These are phyloP conservation scores for Viola odorata DNA, from an alignment of 345 rosid species.

Conservation along the genomic window DNA sequence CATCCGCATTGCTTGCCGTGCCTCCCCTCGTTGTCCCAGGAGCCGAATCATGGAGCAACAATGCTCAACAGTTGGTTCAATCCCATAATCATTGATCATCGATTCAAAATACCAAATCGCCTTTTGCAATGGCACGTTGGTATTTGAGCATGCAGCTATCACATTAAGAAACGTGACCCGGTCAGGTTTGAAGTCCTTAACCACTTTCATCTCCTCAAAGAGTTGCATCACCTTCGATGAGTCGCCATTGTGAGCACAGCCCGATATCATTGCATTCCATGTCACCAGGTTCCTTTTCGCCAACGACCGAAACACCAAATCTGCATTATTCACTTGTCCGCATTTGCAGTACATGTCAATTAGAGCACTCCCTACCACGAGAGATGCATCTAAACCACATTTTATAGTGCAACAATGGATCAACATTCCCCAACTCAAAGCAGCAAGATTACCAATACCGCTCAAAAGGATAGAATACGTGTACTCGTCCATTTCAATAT, in stretches of 20 bases:
- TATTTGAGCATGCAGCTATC: slow-evolving; percentile 55
- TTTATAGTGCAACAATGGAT: slow-evolving; percentile 49
- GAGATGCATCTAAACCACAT: slow-evolving; percentile 33
- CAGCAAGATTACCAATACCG: slow-evolving; percentile 55
- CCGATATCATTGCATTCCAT: slow-evolving; percentile 77
- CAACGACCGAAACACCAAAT: slow-evolving; percentile 40
- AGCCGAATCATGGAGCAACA: slow-evolving; percentile 64
- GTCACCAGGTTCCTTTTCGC: slow-evolving; percentile 52
- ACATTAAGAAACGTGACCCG: slow-evolving; percentile 62
- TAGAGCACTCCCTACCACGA: slow-evolving; percentile 67
- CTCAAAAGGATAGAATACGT: slow-evolving; percentile 58
- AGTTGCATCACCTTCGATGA: slow-evolving; percentile 34
- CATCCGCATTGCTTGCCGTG: slow-evolving; percentile 32
- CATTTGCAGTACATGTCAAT: slow-evolving; percentile 83
- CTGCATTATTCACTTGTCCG: slow-evolving; percentile 49
- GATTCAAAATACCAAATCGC: slow-evolving; percentile 40
- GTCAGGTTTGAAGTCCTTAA: slow-evolving; percentile 50
- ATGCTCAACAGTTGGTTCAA: slow-evolving; percentile 58
- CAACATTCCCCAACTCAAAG: slow-evolving; percentile 54
- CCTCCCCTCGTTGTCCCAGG: slow-evolving; percentile 54
- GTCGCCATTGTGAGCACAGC: slow-evolving; percentile 66
- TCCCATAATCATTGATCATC: slow-evolving; percentile 55
- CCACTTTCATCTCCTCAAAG: slow-evolving; percentile 41
- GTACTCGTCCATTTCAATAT: slow-evolving; percentile 44
- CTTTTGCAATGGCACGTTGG: slow-evolving; percentile 32